Evolutionary conservation across 768 basidiomycete genomes (phyloP), one percentile per base, ranked within the genome.

Genomic region (Pleurotus platypus): DNA sequence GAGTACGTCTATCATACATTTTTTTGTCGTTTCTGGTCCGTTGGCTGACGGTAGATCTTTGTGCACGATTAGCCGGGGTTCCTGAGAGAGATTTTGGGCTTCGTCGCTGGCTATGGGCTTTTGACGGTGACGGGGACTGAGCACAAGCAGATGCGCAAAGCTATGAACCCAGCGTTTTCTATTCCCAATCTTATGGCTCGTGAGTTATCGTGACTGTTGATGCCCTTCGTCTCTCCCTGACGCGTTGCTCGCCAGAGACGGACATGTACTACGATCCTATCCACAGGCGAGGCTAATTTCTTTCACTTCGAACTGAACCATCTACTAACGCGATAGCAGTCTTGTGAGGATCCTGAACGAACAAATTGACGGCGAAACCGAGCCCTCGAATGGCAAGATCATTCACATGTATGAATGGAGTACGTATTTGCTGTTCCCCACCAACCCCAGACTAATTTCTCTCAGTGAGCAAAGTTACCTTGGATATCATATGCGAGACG

Each of bases 111-210:
- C 0, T 72, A 77, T 62, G 80, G 80, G 1, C 66, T 81, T 1
- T 63, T 81, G 45, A 80, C 80, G 0, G 74, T 77, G 15, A 81
- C 78, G 1, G 78, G 80, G 4, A 69, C 75, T 38, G 77, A 76
- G 30, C 79, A 81, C 61, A 78, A 72, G 58, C 72, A 72, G 49
- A 78, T 82, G 77, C 75, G 78, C 37, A 78, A 73, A 60, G 70
- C 71, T 1, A 79, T 82, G 77, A 80, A 78, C 53, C 78, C 80
- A 0, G 80, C 80, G 0, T 81, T 82, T 61, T 78, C 78, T 0
- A 69, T 81, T 22, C 67, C 73, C 2, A 80, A 70, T 57, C 68
- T 77, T 13, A 70, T 66, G 60, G 67, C 72, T 39, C 72, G 73
- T 75, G 59, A 39, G 73, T 62, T 43, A 24, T 43, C 35, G 30